Evolutionary conservation across 768 basidiomycete species (phyloP), one percentile per base, ranked within the genome.

Genomic region (Kwoniella sp.): DNA sequence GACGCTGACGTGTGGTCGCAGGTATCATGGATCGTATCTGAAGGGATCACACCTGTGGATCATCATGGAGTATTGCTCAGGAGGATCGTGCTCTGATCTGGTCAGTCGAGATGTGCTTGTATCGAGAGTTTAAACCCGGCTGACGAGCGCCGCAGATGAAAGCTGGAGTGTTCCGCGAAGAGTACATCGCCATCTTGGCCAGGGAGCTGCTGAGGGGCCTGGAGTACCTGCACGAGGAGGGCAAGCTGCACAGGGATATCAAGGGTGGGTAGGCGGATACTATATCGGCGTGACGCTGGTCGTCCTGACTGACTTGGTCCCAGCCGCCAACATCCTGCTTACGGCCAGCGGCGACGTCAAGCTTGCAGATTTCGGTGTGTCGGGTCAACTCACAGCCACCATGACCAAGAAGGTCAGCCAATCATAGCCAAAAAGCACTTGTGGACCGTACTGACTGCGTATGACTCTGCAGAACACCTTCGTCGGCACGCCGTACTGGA

Each of bases 21-120:
- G 90, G 79, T 96, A 98, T 73, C 89, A 98, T 78, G 95, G 95
- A 34, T 91, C 88, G 28, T 99, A 79, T 77, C 79, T 99, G 68
- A 93, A 96, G 73, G 92, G 91, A 14, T 89, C 92, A 5, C 84
- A 92, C 73, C 80, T 99, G 22, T 99, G 95, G 95, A 99, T 98
- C 71, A 88, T 96, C 65, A 96, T 96, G 92, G 77, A 78, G 74
- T 99, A 96, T 73, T 98, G 95, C 67, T 91, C 91, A 3, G 95
- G 93, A 43, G 95, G 95, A 50, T 95, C 91, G 50, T 98, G 93
- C 76, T 92, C 90, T 29, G 93, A 96, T 79, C 77, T 98, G 75
- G 92, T 92, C n/a, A n/a, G n/a, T n/a, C n/a, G n/a, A n/a, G n/a
- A 76, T 64, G 80, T 78, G 14, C 3, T 15, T 36, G 11, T 12